A percentile compares a stretch with the other conserved stretches of the same genome.
Conservation (phyloP, 1,284 basidiomycete genomes). For the Fistulina hepatica region DNA sequence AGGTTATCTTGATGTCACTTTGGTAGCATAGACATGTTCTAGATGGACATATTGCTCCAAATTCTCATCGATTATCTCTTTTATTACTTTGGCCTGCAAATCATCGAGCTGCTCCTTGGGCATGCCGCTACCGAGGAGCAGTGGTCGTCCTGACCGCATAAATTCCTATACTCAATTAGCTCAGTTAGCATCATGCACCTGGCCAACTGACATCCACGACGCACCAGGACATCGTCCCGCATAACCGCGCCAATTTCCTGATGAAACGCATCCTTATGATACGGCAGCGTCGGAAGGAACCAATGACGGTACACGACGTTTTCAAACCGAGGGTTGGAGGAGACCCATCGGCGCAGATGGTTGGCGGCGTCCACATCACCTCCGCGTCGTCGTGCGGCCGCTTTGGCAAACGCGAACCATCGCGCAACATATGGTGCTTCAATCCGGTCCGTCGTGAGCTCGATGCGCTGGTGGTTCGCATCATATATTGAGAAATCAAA, state of each 20-base stretch:
- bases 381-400: slow-evolving; percentile 44
- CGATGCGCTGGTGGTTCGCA: slow-evolving; percentile 32
- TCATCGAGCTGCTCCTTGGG: slow-evolving; percentile 39
- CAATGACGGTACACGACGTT: slow-evolving; percentile 42
- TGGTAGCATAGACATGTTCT: too few species aligned
- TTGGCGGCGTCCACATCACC: slow-evolving; percentile 49
- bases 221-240: slow-evolving; percentile 30
- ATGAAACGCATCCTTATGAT: slow-evolving; percentile 21
- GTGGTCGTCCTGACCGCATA: slow-evolving; percentile 49
- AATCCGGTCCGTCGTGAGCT: slow-evolving; percentile 30
- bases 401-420: slow-evolving; percentile 43
- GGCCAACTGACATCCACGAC: slow-evolving; percentile 10
- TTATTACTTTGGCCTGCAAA: slow-evolving; percentile 36
- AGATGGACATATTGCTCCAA: too few species aligned
- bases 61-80: slow-evolving; percentile 45
- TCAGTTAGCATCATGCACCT: neutral
- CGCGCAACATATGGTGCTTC: slow-evolving; percentile 45
- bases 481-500: slow-evolving; percentile 58
- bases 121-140: slow-evolving; percentile 53
- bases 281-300: slow-evolving; percentile 49
- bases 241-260: slow-evolving; percentile 24
- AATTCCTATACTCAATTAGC: slow-evolving; percentile 39
- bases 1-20: too few species aligned
- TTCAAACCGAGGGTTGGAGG: slow-evolving; percentile 41
- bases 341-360: slow-evolving; percentile 42